Percentiles rank a stretch among this genome's conserved stretches.
phyloP scores from a whole-genome alignment of 805 yeast genomes.

The Saturnispora dispora region DNA sequence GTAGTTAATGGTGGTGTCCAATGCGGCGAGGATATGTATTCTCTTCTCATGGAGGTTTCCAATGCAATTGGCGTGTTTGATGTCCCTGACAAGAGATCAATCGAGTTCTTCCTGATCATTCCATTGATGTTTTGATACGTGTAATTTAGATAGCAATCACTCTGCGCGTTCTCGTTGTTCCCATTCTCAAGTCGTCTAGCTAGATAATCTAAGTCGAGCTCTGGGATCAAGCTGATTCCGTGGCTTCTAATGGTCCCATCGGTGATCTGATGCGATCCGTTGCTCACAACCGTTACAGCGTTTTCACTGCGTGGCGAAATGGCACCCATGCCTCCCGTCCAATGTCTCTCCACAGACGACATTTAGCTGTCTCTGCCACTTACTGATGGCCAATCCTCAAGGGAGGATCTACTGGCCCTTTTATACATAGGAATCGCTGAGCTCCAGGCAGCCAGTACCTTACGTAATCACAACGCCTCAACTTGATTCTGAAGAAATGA shows the following conservation, averaged over 20 bases:
- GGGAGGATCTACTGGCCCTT: neutral
- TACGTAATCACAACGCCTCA: neutral
- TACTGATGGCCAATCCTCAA: neutral
- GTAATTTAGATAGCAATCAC: neutral
- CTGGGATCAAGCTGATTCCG: neutral
- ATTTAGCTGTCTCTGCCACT: neutral
- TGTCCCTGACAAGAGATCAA: neutral
- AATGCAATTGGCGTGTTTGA: neutral
- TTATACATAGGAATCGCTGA: neutral
- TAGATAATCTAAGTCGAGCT: slow-evolving; percentile 1
- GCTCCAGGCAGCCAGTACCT: neutral
- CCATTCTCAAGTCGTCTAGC: neutral
- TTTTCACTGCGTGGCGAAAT: neutral
- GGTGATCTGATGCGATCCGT: neutral
- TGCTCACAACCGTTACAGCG: neutral
- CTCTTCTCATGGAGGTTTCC: neutral
- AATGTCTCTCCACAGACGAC: neutral
- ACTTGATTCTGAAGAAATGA: neutral
- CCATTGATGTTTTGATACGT: slow-evolving; percentile 3
- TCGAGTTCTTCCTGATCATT: slow-evolving; percentile 1
- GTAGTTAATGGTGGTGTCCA: slow-evolving; percentile 5
- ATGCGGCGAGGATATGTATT: neutral
- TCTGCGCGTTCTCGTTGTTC: neutral
- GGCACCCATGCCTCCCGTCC: neutral
- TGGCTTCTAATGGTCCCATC: neutral